phyloP scores from a whole-genome alignment of 306 rosid species.

The Rubus idaeus region DNA sequence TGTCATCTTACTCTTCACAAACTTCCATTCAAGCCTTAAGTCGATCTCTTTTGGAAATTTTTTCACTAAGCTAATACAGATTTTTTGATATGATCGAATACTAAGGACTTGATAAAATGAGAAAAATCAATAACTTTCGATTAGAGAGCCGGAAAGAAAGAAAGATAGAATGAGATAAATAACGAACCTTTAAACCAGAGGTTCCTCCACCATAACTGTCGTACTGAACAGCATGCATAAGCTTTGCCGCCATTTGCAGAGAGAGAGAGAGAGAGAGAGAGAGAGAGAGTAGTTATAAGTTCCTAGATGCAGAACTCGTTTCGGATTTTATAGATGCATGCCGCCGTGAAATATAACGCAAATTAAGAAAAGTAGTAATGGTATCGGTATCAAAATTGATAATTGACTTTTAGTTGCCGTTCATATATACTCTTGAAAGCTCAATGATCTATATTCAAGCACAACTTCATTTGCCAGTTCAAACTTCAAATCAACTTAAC shows the following conservation, averaged over 20 bases:
- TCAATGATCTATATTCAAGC: not conserved
- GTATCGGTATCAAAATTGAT: not conserved
- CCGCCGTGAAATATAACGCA: no score
- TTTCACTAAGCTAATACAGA: no score
- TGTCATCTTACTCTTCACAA: no score
- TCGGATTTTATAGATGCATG: no score
- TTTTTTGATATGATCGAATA: no score
- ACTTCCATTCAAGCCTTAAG: no score
- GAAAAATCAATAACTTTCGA: no score
- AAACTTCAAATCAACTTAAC: not conserved
- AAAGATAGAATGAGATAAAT: not conserved
- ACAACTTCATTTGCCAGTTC: not conserved
- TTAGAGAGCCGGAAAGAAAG: no score
- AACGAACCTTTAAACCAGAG: constrained; percentile 48
- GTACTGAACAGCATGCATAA: constrained; percentile 67
- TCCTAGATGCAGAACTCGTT: not conserved
- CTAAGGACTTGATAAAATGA: no score
- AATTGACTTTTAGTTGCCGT: not conserved
- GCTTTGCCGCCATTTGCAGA: constrained; percentile 47
- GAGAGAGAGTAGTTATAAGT: not conserved
- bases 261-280: no score
- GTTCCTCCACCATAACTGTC: constrained; percentile 63
- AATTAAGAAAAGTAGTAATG: not conserved
- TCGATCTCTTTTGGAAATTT: no score
- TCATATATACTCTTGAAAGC: not conserved